Base-by-base conservation (phyloP, 495 filamentous ascomycete species). In the Lasiosphaeris hirsuta region DNA sequence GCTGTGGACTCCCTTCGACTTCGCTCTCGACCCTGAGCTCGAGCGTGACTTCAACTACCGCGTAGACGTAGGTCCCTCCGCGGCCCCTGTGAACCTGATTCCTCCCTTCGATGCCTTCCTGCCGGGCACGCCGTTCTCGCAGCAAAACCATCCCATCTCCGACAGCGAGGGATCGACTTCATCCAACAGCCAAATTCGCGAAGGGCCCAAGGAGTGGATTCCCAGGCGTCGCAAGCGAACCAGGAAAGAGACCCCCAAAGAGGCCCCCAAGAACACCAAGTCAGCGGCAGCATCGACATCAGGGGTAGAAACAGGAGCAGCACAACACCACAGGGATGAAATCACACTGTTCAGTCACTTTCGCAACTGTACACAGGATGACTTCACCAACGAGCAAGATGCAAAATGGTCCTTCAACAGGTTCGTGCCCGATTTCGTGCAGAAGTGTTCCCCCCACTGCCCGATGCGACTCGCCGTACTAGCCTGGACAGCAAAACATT, bases 171-270 rank as follows among this genome's bases (percentile, higher is more conserved):
- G 46, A 1, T 59, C 60, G 1, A 47, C 56, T 1, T 50, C 60
- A 1, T 56, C 56, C 18, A 44, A 42, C 2, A 23, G 46, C 14
- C 43, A 52, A 34, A 23, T 15, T 1, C 56, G 34, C 10, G 57
- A 58, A 23, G 58, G 58, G 7, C 59, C 62, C 14, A 64, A 58
- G 43, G 62, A 64, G 56, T 64, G 62, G 62, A 40, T 60, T 38
- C 62, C 62, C 13, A 18, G 58, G 2, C 57, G 62, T 34, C 53
- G 62, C 35, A 64, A 60, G 58, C 58, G 54, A 11, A 43, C 52
- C 23, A 49, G 39, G 15, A 60, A 60, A 17, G 44, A 34, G 19
- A 37, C 44, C 18, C n/a, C 46, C 18, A 35, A 33, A 8, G 39
- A 7, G 10, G 15, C 10, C 0, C 30, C 35, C 6, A 10, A 17